phyloP scores from a whole-genome alignment of 352 stramenopile genomes.

The Globisporangium mamillatum region DNA sequence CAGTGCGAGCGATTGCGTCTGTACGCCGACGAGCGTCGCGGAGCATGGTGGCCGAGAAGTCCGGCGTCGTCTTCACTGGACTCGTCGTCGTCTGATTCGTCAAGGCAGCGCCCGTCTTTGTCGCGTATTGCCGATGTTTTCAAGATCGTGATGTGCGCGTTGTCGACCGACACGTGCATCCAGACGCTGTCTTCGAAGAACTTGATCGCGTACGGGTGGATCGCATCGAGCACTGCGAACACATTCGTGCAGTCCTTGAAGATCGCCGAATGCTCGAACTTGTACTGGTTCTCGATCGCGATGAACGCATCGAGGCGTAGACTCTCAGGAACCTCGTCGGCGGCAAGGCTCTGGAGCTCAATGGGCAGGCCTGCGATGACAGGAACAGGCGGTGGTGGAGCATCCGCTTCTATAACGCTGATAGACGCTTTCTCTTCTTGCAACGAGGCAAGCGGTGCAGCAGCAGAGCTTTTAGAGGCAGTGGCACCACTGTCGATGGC shows the following conservation, averaged over 20 bases:
- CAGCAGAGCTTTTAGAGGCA: neutral
- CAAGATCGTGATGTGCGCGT: conserved; percentile 37
- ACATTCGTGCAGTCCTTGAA: conserved; percentile 62
- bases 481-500: neutral
- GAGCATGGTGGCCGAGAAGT: neutral
- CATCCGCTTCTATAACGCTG: neutral
- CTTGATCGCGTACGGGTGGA: conserved; percentile 49
- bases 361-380: conserved; percentile 16
- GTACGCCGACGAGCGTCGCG: conserved; percentile 25
- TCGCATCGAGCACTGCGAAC: conserved; percentile 54
- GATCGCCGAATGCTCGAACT: conserved; percentile 51
- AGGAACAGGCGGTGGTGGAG: neutral
- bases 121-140: conserved; percentile 32
- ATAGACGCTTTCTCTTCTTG: neutral
- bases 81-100: conserved; percentile 37
- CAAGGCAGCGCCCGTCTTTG: conserved; percentile 27
- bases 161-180: conserved; percentile 30
- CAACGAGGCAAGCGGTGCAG: neutral
- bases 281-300: conserved; percentile 27
- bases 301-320: conserved; percentile 58
- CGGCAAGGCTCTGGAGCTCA: conserved; percentile 26
- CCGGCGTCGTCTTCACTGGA: conserved; percentile 24
- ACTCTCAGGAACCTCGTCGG: conserved; percentile 27
- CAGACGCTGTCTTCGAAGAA: conserved; percentile 48
- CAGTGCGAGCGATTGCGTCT: conserved; percentile 29